Conservation (phyloP, 2,329 filamentous ascomycete genomes). For the Simplicillium aogashimaense region DNA sequence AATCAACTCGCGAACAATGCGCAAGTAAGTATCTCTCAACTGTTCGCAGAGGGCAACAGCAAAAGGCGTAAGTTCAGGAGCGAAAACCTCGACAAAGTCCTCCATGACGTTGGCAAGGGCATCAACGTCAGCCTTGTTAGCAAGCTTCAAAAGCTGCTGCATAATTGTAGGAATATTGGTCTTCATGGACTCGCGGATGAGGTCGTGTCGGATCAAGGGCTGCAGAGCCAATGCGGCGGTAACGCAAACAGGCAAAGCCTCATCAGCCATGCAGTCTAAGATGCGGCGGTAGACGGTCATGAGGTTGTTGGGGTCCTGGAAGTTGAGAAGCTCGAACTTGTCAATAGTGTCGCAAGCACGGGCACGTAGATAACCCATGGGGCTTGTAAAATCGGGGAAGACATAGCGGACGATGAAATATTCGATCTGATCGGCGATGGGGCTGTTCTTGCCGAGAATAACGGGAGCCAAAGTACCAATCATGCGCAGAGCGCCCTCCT, state of each 20-base stretch:
- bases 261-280: constrained; percentile 90
- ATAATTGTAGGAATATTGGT: constrained; percentile 97
- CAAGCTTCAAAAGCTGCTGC: constrained; percentile 94
- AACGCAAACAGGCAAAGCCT: constrained; percentile 86
- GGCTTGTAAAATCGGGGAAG: constrained; percentile 93
- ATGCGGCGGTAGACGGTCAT: constrained; percentile 96
- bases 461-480: constrained; percentile 91
- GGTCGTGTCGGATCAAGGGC: constrained; percentile 88
- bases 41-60: constrained; percentile 94
- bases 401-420: constrained; percentile 98
- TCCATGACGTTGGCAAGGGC: constrained; percentile 98
- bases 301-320: constrained; percentile 92
- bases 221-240: constrained; percentile 90
- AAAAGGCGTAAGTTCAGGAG: constrained; percentile 92
- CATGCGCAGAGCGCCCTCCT: constrained; percentile 94
- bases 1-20: constrained; percentile 83
- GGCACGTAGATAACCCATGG: constrained; percentile 84
- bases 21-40: constrained; percentile 87
- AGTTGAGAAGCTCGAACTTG: constrained; percentile 95
- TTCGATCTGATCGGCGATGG: constrained; percentile 93
- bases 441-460: constrained; percentile 95
- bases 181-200: constrained; percentile 92
- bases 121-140: constrained; percentile 96
- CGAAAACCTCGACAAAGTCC: constrained; percentile 97
- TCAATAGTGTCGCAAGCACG: constrained; percentile 95